Base-by-base conservation (phyloP, 495 filamentous ascomycete genomes). In the Xylaria castorea region DNA sequence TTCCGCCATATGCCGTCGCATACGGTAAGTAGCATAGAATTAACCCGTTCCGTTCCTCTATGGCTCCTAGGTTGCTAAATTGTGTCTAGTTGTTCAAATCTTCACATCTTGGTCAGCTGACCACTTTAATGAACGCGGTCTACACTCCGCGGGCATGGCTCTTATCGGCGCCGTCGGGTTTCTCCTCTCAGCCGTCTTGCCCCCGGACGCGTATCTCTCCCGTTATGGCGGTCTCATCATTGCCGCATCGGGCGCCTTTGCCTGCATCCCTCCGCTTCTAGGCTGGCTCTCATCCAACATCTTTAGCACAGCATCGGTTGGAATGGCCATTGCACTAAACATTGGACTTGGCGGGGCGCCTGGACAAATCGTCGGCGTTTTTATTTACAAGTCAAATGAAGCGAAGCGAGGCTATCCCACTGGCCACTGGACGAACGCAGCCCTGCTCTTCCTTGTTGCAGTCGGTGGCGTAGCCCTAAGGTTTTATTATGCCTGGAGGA, bases 1-100 rank as follows among this genome's bases (percentile, higher is more conserved):
- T 96, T 0, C 93, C 94, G 3, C 93, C 93, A 0, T 96, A 97
- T 75, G 91, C 89, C 12, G 90, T 86, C 0, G 94, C 93, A 3
- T 91, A 91, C 36, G 77, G 77, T 79, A 76, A 68, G 76, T 66
- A 3, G 3, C 44, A 30, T 30, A n/a, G 30, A 0, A 5, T 25
- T 14, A 0, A 12, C 16, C 14, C n/a, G 14, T 22, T 66, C 50
- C 6, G 22, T 16, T 22, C 27, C 18, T 64, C 7, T 16, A 11
- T 68, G 36, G 1, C 9, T 38, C 27, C 25, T 6, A 30, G 14
- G 11, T 53, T 32, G 46, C 75, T 79, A 70, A 77, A 2, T 20
- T 3, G 16, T 63, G 7, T 25, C 12, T 53, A 79, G 87, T 89
- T 0, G 83, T 89, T 25, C 88, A 87, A 40, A 78, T 91, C 27